Base-by-base conservation (phyloP, 768 basidiomycete species). In the Suillus americanus region DNA sequence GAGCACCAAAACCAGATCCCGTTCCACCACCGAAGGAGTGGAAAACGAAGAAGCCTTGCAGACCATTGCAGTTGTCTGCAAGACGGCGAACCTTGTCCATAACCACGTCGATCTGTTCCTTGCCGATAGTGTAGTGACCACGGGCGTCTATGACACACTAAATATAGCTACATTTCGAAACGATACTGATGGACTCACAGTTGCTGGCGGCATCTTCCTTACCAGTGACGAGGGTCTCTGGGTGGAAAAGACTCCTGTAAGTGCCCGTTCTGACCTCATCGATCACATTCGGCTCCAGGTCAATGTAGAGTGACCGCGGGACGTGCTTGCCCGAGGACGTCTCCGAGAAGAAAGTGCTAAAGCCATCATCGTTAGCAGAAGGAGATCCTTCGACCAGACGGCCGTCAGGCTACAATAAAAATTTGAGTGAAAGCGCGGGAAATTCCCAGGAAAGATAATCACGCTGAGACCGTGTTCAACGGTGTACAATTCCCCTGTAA, bases 131-230 rank as follows among this genome's bases (percentile, higher is more conserved):
- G 82, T 97, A 97, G 79, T 99, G 96, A 68, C 96, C 96, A 78
- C 96, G 95, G 66, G 96, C 95, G 78, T 97, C 95, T 97, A 69
- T 41, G 12, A 23, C 28, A 28, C 55, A 45, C 51, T 13, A 68
- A 63, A 45, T 25, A n/a, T 33, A 67, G 69, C 56, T n/a, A 41
- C 10, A 53, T 3, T 37, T 28, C 37, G 5, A 60, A 30, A 40
- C 5, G 20, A 25, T 41, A 16, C 45, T 25, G 46, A 14, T 35
- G 28, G 10, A 76, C 83, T 71, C 79, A 96, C 96, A 99, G 82
- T 99, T 99, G 85, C 95, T 99, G 66, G 97, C 97, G 64, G 97
- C 97, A 77, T 99, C 97, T 82, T 99, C 97, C 82, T 99, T 99
- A 70, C 97, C 97, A 63, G 92, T 95, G 72, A 99, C 87, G 78